phyloP scores from a whole-genome alignment of 2,329 filamentous ascomycete genomes.

The Dothistroma pini region DNA sequence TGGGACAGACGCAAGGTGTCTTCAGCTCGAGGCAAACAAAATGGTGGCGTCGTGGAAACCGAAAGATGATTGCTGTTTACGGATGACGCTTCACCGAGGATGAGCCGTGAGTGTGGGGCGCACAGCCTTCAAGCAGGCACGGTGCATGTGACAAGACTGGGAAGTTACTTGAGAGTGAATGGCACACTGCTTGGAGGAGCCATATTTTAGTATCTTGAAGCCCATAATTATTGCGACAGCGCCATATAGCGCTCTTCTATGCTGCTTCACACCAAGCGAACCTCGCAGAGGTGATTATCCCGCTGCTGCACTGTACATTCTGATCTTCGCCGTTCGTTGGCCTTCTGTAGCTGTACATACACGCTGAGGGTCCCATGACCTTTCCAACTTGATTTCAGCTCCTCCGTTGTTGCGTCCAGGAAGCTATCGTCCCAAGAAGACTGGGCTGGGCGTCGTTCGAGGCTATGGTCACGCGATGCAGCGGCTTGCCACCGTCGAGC shows the following conservation, averaged over 20 bases:
- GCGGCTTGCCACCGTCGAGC: constrained; percentile 23
- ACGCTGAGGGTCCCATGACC: neutral
- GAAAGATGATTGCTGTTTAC: neutral
- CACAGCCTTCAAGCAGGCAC: neutral
- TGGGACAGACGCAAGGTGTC: neutral
- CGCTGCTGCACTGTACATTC: neutral
- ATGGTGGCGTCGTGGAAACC: neutral
- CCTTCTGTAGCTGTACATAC: neutral
- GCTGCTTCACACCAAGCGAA: neutral
- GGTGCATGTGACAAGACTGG: neutral
- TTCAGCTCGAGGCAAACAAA: neutral
- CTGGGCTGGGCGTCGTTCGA: neutral
- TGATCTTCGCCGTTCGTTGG: neutral
- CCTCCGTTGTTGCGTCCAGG: neutral
- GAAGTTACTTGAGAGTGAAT: neutral
- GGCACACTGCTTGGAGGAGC: too few relatives aligned
- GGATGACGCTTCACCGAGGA: neutral
- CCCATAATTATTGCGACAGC: too few relatives aligned
- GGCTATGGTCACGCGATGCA: constrained; percentile 7
- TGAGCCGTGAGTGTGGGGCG: neutral
- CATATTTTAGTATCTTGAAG: too few relatives aligned
- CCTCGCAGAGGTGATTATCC: neutral
- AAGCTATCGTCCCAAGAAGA: neutral
- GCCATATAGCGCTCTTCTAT: neutral
- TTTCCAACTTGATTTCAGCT: neutral